Conservation (phyloP, 371 early-diverging fungal genomes). For the Rhizomucor pusillus region DNA sequence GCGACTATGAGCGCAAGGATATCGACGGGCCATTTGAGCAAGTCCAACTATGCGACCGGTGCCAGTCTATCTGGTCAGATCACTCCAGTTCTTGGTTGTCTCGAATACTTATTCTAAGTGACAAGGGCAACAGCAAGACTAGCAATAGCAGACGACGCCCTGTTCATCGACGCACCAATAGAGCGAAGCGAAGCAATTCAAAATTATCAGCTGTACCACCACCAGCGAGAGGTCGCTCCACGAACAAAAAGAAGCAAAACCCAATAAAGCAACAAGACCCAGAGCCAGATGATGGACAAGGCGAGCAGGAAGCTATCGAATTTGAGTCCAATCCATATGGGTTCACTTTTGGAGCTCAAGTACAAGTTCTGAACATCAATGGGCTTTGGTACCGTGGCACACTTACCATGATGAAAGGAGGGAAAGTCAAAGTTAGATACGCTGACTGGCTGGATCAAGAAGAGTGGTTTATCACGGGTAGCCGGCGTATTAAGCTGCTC, state of each 20-base stretch:
- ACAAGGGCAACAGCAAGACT: neutral
- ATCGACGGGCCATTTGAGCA: neutral
- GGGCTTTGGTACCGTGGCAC: constrained; percentile 52
- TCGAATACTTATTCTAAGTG: neutral
- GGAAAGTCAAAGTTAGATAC: constrained; percentile 52
- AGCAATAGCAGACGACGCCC: neutral
- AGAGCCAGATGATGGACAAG: constrained; percentile 2
- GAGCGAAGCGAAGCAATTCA: neutral
- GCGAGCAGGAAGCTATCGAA: constrained; percentile 20
- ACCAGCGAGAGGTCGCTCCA: neutral
- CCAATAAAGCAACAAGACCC: neutral
- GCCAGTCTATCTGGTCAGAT: neutral
- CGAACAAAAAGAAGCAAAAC: constrained; percentile 10
- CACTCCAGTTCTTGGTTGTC: neutral
- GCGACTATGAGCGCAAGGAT: neutral
- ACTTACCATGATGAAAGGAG: constrained; percentile 40
- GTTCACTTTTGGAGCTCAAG: constrained; percentile 34
- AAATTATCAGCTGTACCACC: constrained; percentile 1
- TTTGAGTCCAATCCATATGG: constrained; percentile 45
- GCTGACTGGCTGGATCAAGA: constrained; percentile 57
- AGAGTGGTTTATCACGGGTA: constrained; percentile 65
- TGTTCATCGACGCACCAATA: neutral
- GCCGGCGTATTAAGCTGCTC: constrained; percentile 17
- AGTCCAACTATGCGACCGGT: neutral
- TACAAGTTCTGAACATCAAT: constrained; percentile 47